Percentiles rank a stretch among this genome's conserved stretches.
These are phyloP conservation scores for Rhodamnia argentea DNA, from an alignment of 345 rosid genomes.

Conservation along the genomic window DNA sequence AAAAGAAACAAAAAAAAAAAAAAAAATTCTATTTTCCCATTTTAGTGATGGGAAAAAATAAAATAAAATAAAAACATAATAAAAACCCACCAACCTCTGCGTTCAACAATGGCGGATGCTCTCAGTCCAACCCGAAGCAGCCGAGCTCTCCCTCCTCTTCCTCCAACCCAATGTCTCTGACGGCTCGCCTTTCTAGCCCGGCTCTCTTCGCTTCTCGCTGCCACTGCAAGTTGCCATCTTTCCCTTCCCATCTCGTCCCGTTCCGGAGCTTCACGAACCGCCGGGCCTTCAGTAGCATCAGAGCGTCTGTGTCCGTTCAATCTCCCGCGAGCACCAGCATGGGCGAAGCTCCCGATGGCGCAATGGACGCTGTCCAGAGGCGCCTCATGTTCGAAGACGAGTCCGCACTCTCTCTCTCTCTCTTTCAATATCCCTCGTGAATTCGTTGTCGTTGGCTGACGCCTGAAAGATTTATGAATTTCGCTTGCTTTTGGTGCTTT, in stretches of 20 bases:
- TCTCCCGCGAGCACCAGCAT: constrained; percentile 22
- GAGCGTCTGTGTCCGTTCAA: background rate
- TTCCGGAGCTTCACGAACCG: background rate
- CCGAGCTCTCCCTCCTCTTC: background rate
- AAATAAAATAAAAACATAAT: background rate
- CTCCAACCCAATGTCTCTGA: background rate
- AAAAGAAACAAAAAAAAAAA: accelerated
- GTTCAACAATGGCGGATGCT: constrained; percentile 3
- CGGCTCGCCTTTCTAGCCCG: background rate
- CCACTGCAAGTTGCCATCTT: background rate
- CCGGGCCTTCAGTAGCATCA: background rate
- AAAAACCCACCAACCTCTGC: background rate
- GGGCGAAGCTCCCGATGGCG: constrained; percentile 45
- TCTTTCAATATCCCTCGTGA: background rate
- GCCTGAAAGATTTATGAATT: background rate
- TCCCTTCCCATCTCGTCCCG: background rate
- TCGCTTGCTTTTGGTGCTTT: background rate
- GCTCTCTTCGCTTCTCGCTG: background rate
- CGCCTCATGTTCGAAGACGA: constrained; percentile 99
- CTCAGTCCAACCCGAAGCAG: background rate
- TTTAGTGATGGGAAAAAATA: background rate
- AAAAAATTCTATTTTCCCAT: background rate
- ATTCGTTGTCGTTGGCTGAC: background rate
- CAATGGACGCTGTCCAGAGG: constrained; percentile 97
- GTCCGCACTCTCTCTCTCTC: constrained; percentile 8